A percentile compares a stretch with the other conserved stretches of the same genome.
Evolutionary conservation across 345 rosid species (phyloP).

Genomic region (Salix dunnii): DNA sequence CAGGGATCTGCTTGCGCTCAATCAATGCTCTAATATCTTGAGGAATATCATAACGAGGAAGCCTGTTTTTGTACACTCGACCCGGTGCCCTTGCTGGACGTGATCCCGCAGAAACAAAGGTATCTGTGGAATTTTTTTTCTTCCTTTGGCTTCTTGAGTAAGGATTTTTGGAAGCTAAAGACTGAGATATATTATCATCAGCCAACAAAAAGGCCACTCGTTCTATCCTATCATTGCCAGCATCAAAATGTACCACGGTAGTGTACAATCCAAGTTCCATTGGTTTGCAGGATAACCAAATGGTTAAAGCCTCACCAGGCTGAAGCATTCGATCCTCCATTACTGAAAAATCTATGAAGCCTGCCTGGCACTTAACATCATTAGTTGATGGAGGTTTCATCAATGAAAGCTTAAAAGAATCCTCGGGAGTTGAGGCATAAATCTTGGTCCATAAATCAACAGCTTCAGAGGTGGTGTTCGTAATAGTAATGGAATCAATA

Average conservation of each 20-base stretch:
- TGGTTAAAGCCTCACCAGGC: conserved; percentile 53
- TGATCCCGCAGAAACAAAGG: conserved; percentile 18
- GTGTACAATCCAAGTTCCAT: conserved; percentile 66
- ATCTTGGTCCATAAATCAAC: conserved; percentile 27
- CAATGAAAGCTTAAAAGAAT: conserved; percentile 57
- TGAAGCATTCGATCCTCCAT: conserved; percentile 81
- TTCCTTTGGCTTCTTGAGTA: conserved; percentile 49
- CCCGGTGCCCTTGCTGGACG: conserved; percentile 41
- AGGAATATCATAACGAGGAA: conserved; percentile 56
- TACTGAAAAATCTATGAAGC: conserved; percentile 41
- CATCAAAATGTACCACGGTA: conserved; percentile 53
- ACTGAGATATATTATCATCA: conserved; percentile 66
- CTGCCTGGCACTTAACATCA: conserved; percentile 21
- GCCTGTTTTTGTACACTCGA: conserved; percentile 36
- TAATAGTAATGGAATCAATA: conserved; percentile 29
- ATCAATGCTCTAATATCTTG: conserved; percentile 53
- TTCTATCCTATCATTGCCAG: conserved; percentile 50
- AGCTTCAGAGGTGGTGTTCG: conserved; percentile 21
- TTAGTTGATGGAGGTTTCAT: conserved; percentile 52
- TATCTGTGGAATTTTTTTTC: conserved; percentile 47
- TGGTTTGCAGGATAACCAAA: conserved; percentile 82
- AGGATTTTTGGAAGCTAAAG: conserved; percentile 52
- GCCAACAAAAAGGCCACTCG: conserved; percentile 68
- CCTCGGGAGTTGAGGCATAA: conserved; percentile 21
- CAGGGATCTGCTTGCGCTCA: conserved; percentile 55